phyloP scores from a whole-genome alignment of 2,329 filamentous ascomycete species.

The Exophiala sideris region DNA sequence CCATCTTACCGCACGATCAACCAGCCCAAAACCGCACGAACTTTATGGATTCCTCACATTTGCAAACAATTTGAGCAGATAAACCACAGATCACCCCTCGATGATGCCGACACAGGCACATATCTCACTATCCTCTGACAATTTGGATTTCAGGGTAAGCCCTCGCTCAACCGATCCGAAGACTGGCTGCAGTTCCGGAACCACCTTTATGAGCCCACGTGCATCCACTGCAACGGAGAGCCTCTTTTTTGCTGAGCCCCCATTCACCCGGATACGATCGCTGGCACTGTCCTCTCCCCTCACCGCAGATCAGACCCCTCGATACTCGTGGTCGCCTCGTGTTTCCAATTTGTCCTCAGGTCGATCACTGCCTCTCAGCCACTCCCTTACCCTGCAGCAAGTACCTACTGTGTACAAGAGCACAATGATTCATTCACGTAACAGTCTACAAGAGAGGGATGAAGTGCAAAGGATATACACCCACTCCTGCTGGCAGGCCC shows the following conservation, averaged over 20 bases:
- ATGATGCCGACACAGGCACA: neutral
- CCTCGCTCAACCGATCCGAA: neutral
- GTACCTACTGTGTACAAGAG: neutral
- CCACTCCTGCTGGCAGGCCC: neutral
- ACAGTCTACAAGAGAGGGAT: too few species aligned
- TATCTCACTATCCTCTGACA: neutral
- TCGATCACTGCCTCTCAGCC: neutral
- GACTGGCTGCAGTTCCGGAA: neutral
- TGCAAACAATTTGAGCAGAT: too few species aligned
- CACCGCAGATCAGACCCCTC: neutral
- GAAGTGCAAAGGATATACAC: too few species aligned
- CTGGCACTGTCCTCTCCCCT: neutral
- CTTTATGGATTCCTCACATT: too few species aligned
- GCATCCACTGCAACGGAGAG: neutral
- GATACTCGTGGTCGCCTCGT: constrained; percentile 1
- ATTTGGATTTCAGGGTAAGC: too few species aligned
- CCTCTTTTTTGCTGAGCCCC: neutral
- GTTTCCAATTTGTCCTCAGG: neutral
- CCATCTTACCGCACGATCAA: too few species aligned
- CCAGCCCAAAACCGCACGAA: too few species aligned
- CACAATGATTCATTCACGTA: neutral
- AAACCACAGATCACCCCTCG: neutral
- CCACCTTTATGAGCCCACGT: neutral
- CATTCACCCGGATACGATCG: neutral
- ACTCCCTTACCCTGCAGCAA: neutral